phyloP scores from a whole-genome alignment of 225 moss, liverwort and hornwort species.

The Bryum argenteum region DNA sequence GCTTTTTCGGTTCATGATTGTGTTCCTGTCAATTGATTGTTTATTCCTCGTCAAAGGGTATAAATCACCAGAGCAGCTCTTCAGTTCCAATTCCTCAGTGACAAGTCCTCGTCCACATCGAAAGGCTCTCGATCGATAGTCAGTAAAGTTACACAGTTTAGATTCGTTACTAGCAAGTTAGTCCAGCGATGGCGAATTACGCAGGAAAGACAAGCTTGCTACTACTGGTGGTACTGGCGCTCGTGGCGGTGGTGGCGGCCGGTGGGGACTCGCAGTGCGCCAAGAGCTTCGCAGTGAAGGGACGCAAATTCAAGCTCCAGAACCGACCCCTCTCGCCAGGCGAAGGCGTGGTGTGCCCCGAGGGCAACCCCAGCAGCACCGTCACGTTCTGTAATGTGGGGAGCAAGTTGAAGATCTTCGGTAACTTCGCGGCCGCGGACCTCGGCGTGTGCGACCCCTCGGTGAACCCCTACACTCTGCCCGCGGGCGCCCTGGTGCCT shows the following conservation, averaged over 20 bases:
- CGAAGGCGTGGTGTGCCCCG: slow-evolving; percentile 20
- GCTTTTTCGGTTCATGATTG: too few species aligned
- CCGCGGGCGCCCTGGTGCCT: background rate
- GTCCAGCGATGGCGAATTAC: too few species aligned
- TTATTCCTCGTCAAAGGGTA: too few species aligned
- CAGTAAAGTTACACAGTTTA: too few species aligned
- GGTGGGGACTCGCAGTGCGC: background rate
- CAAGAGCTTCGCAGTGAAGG: slow-evolving; percentile 13
- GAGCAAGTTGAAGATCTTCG: slow-evolving; percentile 30
- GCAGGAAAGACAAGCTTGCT: too few species aligned
- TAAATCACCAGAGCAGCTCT: too few species aligned
- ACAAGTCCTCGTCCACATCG: too few species aligned
- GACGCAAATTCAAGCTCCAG: slow-evolving; percentile 29
- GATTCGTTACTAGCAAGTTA: too few species aligned
- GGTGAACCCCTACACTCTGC: slow-evolving; percentile 17
- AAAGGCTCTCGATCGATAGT: too few species aligned
- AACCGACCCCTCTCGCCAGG: background rate
- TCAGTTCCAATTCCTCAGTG: too few species aligned
- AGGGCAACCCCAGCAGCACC: slow-evolving; percentile 31
- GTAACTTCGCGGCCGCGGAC: slow-evolving; percentile 33
- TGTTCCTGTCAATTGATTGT: too few species aligned
- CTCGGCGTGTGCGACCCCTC: slow-evolving; percentile 26
- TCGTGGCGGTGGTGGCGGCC: background rate
- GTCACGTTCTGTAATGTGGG: slow-evolving; percentile 24
- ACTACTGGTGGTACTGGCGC: slow-evolving; percentile 1